These are phyloP conservation scores for Paraconiothyrium brasiliense DNA, from an alignment of 2,329 filamentous ascomycete genomes.

Conservation along the genomic window DNA sequence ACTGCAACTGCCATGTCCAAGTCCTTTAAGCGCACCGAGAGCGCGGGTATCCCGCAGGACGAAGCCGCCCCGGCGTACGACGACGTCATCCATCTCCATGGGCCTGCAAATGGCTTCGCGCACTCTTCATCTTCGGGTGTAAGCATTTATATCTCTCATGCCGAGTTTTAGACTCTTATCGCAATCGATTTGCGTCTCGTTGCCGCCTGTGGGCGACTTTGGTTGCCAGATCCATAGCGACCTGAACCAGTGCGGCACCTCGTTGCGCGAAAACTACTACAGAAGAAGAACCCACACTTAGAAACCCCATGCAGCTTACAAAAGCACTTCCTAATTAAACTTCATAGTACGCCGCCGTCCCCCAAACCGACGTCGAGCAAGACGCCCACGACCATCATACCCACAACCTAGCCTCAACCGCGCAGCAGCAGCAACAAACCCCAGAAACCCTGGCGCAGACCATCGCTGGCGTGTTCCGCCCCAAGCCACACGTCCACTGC, in stretches of 20 bases:
- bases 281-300: too few relatives aligned
- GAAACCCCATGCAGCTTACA: too few relatives aligned
- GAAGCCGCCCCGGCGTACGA: conserved; percentile 42
- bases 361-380: conserved; percentile 38
- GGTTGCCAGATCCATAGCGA: neutral
- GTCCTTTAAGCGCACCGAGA: conserved; percentile 5
- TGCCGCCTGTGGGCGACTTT: neutral
- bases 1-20: conserved; percentile 26
- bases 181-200: neutral
- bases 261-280: too few relatives aligned
- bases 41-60: neutral
- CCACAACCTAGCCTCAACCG: conserved; percentile 16
- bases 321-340: neutral
- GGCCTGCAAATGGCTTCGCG: conserved; percentile 30
- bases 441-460: conserved; percentile 35
- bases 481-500: conserved; percentile 37
- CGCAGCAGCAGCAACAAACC: conserved; percentile 10
- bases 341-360: conserved; percentile 35
- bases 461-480: conserved; percentile 34
- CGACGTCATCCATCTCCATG: conserved; percentile 29
- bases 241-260: neutral
- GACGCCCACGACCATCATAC: conserved; percentile 19
- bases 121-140: conserved; percentile 34
- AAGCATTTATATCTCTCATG: neutral
- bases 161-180: neutral